A percentile compares a stretch with the other conserved stretches of the same genome.
These are phyloP conservation scores for Earliella scabrosa DNA, from an alignment of 1,284 basidiomycete species.

Conservation along the genomic window DNA sequence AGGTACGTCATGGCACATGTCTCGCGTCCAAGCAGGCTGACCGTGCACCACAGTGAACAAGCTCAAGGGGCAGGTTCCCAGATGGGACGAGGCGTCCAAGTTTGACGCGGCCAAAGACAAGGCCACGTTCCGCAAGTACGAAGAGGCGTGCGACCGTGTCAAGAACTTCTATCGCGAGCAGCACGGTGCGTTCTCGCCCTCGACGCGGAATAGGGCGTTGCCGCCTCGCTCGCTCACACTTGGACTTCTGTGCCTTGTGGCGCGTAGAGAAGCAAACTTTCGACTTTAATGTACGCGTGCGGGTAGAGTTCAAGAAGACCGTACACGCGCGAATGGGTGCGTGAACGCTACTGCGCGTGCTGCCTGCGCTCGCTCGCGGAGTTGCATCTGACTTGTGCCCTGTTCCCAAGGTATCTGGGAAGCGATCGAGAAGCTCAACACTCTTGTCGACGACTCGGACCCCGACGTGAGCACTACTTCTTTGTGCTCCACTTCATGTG, in stretches of 20 bases:
- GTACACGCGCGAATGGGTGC: constrained; percentile 68
- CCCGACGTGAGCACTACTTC: constrained; percentile 73
- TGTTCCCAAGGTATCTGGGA: constrained; percentile 68
- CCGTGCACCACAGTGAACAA: constrained; percentile 59
- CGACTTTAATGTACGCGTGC: constrained; percentile 79
- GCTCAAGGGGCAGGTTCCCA: constrained; percentile 52
- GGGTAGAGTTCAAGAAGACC: constrained; percentile 71
- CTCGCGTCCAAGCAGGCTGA: background rate
- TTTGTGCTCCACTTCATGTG: background rate
- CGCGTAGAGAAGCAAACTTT: constrained; percentile 83
- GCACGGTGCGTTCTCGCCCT: constrained; percentile 56
- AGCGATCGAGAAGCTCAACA: constrained; percentile 90
- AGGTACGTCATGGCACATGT: constrained; percentile 44
- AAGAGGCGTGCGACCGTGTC: constrained; percentile 84
- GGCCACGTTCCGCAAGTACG: constrained; percentile 71
- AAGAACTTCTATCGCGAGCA: constrained; percentile 90
- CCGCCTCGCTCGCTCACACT: background rate
- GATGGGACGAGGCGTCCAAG: constrained; percentile 63
- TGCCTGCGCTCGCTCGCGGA: background rate
- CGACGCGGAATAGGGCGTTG: background rate
- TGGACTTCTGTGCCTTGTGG: background rate
- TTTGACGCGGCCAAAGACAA: constrained; percentile 86
- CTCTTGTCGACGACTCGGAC: constrained; percentile 87
- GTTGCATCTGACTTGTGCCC: too few species aligned
- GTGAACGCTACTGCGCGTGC: constrained; percentile 6